Base-by-base conservation (phyloP, 192 early-diverging fungal species). In the Dispira simplex region DNA sequence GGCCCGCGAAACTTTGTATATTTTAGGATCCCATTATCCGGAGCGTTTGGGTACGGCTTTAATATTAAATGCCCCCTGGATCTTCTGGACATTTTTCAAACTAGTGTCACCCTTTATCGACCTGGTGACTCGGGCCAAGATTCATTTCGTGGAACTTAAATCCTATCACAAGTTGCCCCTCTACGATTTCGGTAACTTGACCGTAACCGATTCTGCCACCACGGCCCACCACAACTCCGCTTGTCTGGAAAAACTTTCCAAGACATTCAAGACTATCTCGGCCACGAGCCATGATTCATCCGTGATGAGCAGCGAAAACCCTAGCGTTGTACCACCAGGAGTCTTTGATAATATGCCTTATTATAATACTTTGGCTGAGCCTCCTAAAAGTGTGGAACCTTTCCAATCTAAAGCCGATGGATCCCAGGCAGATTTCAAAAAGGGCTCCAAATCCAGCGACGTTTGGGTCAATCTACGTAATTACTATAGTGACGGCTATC, bases 91-190 rank as follows among this genome's bases (percentile, higher is more conserved):
- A 11, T 87, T 91, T 64, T 92, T 87, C 70, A 88, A 81, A 69
- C 47, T 91, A 21, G 79, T 97, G 26, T 82, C 85, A 46, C 90
- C 91, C 14, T 95, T 95, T 65, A 82, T 97, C 62, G 92, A 97
- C 70, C 92, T 91, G 8, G 84, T 95, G 45, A 97, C 94, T 43
- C 82, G 82, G 49, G 70, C 73, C 11, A 97, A 96, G 70, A 85
- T 96, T 64, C 82, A 89, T 27, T 90, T 96, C 72, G 84, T 89
- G 20, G 72, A 88, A 60, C 76, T 83, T 44, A 82, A 81, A 63
- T 74, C 79, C 44, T 69, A 79, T 12, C 56, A 58, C 8, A 8
- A 6, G 9, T 8, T 58, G 10, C 56, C 56, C 12, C 8, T 58
- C 16, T n/a, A 28, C 16, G 14, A 21, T 6, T 58, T 27, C 27